Conservation (phyloP, 352 stramenopile species). For the Pythium volutum region DNA sequence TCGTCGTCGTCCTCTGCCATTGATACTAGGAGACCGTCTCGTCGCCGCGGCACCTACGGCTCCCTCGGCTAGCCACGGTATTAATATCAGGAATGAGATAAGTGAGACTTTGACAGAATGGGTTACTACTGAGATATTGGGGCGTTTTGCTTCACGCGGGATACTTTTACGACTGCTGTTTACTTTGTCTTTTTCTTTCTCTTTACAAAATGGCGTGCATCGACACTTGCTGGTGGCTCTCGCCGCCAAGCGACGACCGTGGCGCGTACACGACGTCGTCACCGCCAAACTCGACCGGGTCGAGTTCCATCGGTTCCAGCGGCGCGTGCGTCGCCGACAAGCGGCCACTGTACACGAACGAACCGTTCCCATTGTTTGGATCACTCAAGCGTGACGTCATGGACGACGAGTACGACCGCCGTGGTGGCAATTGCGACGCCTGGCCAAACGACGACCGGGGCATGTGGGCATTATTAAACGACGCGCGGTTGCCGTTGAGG, state of each 20-base stretch:
- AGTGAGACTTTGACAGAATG: not conserved
- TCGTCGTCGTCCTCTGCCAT: not conserved
- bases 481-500: slow-evolving; percentile 12
- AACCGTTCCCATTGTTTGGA: not conserved
- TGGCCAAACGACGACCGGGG: slow-evolving; percentile 20
- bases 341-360: slow-evolving; percentile 22
- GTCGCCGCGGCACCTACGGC: slow-evolving; percentile 5
- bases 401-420: slow-evolving; percentile 23
- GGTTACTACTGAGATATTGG: not conserved
- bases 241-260: slow-evolving; percentile 17
- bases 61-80: slow-evolving; percentile 2
- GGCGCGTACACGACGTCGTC: slow-evolving; percentile 26
- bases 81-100: no score
- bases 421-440: slow-evolving; percentile 14
- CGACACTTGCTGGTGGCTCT: slow-evolving; percentile 24
- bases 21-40: not conserved
- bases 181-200: not conserved
- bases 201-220: slow-evolving; percentile 32
- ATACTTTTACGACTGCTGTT: not conserved
- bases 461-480: slow-evolving; percentile 18
- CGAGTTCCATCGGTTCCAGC: slow-evolving; percentile 23
- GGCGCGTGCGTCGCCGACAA: slow-evolving; percentile 6
- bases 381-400: slow-evolving; percentile 17
- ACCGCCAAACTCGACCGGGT: slow-evolving; percentile 20
- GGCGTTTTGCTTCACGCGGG: not conserved